Base-by-base conservation (phyloP, 1,139 yeast species). In the Petasospora fabianii region DNA sequence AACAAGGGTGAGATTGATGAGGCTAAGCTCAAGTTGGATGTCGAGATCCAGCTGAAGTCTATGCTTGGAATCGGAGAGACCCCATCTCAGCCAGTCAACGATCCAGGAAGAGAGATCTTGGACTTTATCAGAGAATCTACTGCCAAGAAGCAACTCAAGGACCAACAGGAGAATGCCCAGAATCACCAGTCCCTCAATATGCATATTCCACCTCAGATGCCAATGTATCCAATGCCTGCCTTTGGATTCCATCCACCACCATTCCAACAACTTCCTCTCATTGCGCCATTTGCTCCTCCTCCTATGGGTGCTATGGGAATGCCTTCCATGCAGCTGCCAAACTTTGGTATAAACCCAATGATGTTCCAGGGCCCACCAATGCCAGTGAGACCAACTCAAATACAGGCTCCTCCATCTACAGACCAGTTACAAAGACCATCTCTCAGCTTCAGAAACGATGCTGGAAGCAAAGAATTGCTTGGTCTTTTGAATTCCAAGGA, bases 21-120 rank as follows among this genome's bases (percentile, higher is more conserved):
- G 41, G 75, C 73, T 43, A 66, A 61, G 43, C 47, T 64, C 50
- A 66, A 59, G 45, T 65, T 69, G 41, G 62, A 61, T 36, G 87
- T 84, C 4, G 88, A 84, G 54, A 57, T 69, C 21, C 77, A 74
- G 57, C 71, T 84, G 68, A 83, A 82, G 65, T 61, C 68, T 20
- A 65, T 80, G 44, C 66, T 84, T 53, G 88, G 88, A 30, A 66
- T 83, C 32, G 66, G 68, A 13, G 31, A 31, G n/a, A n/a, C n/a
- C n/a, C n/a, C n/a, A n/a, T 57, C 56, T 13, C 51, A 55, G 17
- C 49, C 51, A 18, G 40, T 41, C 19, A 60, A 67, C 21, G 92
- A 83, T 59, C 87, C 88, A 4, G 92, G 92, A 20, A 77, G 92
- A 67, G 92, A 80, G 42, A 61, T 84, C 44, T 69, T 84, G 51